These are phyloP conservation scores for Ustilago lituana DNA, from an alignment of 1,284 basidiomycete genomes.

Conservation along the genomic window DNA sequence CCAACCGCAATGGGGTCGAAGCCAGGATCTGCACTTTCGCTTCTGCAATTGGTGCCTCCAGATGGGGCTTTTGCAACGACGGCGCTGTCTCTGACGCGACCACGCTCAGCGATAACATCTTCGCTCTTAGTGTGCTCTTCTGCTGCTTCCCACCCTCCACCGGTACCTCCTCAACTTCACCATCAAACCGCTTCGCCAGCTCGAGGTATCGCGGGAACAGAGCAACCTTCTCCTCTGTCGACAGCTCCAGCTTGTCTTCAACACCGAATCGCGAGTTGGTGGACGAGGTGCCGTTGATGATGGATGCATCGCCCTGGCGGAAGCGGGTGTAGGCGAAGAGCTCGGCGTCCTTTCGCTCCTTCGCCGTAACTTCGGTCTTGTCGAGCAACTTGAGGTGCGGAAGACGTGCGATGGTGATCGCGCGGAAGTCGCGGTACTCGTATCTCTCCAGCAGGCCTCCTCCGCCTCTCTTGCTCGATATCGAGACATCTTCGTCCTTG, in stretches of 20 bases:
- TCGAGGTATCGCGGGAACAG: slow-evolving; percentile 31
- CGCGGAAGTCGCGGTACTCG: slow-evolving; percentile 71
- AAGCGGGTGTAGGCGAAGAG: slow-evolving; percentile 70
- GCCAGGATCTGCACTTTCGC: slow-evolving; percentile 19
- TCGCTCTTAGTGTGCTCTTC: slow-evolving; percentile 28
- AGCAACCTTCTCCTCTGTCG: slow-evolving; percentile 2
- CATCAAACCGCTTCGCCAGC: slow-evolving; percentile 27
- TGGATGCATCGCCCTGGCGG: slow-evolving; percentile 22
- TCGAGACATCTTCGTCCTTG: slow-evolving; percentile 1
- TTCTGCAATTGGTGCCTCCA: background rate
- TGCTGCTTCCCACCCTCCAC: background rate
- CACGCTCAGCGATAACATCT: slow-evolving; percentile 30
- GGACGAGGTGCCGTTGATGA: slow-evolving; percentile 14
- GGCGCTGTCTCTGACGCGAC: slow-evolving; percentile 1
- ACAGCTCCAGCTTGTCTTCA: background rate
- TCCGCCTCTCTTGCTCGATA: background rate
- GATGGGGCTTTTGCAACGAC: background rate
- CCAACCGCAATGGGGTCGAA: slow-evolving; percentile 48
- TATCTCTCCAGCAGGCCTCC: slow-evolving; percentile 28
- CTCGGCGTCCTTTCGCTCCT: slow-evolving; percentile 86
- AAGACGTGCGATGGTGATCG: slow-evolving; percentile 78
- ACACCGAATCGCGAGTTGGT: too few species aligned
- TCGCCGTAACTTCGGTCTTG: slow-evolving; percentile 75
- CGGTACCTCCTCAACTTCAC: background rate
- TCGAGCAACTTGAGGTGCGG: slow-evolving; percentile 76